These are phyloP conservation scores for Apiospora marii DNA, from an alignment of 2,329 filamentous ascomycete species.

Conservation along the genomic window DNA sequence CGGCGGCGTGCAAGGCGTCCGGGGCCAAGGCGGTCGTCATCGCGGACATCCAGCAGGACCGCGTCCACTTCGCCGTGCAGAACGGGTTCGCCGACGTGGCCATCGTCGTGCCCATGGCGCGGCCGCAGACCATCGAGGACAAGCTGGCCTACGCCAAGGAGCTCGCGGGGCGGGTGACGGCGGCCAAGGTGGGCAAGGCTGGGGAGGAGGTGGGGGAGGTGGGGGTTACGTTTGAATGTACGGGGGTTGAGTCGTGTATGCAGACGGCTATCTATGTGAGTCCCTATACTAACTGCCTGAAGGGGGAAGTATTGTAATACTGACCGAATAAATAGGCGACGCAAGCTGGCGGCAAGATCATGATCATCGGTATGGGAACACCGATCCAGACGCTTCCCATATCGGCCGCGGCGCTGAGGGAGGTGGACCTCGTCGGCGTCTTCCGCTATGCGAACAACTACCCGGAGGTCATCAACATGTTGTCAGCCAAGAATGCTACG, in stretches of 20 bases:
- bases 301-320: background rate
- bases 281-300: slow-evolving; percentile 26
- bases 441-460: slow-evolving; percentile 84
- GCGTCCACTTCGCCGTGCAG: slow-evolving; percentile 63
- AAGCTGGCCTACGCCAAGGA: slow-evolving; percentile 60
- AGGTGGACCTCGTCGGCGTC: slow-evolving; percentile 80
- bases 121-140: slow-evolving; percentile 58
- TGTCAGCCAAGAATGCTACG: slow-evolving; percentile 55
- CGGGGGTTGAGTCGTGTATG: slow-evolving; percentile 78
- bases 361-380: slow-evolving; percentile 83
- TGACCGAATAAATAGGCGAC: slow-evolving; percentile 54
- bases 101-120: slow-evolving; percentile 57
- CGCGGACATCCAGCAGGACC: slow-evolving; percentile 63
- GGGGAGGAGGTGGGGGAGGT: slow-evolving; percentile 66
- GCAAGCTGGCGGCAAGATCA: slow-evolving; percentile 72
- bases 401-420: slow-evolving; percentile 74
- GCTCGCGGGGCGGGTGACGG: slow-evolving; percentile 54
- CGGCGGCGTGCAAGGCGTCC: slow-evolving; percentile 62
- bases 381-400: slow-evolving; percentile 78
- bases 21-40: slow-evolving; percentile 56
- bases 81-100: slow-evolving; percentile 64
- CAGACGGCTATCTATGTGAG: slow-evolving; percentile 76
- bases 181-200: slow-evolving; percentile 39
- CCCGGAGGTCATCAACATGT: slow-evolving; percentile 58
- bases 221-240: slow-evolving; percentile 78